Conservation (phyloP, 1,284 basidiomycete genomes). For the Cryptococcus depauperatus region DNA sequence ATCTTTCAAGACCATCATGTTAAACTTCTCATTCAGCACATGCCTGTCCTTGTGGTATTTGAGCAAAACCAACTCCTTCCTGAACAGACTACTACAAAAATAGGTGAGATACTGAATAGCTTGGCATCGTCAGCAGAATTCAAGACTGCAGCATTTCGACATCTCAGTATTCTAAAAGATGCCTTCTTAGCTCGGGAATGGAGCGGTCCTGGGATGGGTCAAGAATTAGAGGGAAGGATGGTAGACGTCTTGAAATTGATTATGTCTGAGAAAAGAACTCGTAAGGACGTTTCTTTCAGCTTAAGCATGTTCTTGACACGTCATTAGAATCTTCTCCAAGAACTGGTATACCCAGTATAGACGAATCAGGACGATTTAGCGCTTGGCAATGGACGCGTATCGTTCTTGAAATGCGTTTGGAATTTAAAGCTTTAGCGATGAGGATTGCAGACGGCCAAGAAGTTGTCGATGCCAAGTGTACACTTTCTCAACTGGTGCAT, state of each 20-base stretch:
- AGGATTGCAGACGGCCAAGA: conserved; percentile 33
- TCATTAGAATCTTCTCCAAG: conserved; percentile 5
- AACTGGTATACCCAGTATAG: conserved; percentile 18
- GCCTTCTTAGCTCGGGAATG: conserved; percentile 40
- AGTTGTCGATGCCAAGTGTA: conserved; percentile 25
- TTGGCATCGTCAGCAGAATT: conserved; percentile 36
- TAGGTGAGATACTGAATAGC: conserved; percentile 21
- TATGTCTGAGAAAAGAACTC: conserved; percentile 36
- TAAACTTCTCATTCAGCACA: conserved; percentile 30
- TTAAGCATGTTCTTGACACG: not conserved
- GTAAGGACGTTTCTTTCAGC: conserved; percentile 10
- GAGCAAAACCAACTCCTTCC: conserved; percentile 17
- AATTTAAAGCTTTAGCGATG: conserved; percentile 39
- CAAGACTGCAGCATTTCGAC: conserved; percentile 42
- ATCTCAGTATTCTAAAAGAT: conserved; percentile 40
- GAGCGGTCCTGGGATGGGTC: conserved; percentile 29
- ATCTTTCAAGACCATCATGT: conserved; percentile 28
- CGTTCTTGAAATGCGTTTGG: conserved; percentile 41
- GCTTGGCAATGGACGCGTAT: conserved; percentile 42
- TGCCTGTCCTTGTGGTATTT: conserved; percentile 36
- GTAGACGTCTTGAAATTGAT: conserved; percentile 40
- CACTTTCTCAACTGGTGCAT: conserved; percentile 28
- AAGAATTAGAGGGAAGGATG: conserved; percentile 36
- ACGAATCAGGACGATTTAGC: conserved; percentile 27
- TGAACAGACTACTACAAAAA: conserved; percentile 18